Conservation (phyloP, 768 basidiomycete species). For the Boletus pseudo-olivaceus region DNA sequence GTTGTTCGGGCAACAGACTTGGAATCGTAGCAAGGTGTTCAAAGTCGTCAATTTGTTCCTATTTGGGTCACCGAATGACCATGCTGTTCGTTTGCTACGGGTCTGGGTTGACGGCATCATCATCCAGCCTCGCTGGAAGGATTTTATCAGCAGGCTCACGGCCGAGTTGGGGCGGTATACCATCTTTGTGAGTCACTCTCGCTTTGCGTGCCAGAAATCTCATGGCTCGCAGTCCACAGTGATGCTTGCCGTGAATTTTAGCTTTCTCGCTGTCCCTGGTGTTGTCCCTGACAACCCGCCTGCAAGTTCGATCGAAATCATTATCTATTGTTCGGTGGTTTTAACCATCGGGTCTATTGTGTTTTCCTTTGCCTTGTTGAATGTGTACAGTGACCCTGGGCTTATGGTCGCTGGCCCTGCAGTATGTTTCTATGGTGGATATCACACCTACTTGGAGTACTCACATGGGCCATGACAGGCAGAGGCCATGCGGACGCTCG, state of each 20-base stretch:
- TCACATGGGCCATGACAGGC: not conserved
- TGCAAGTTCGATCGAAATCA: not conserved
- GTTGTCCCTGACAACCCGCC: not conserved
- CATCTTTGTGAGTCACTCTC: conserved; percentile 2
- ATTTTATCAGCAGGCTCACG: conserved; percentile 5
- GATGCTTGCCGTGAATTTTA: conserved; percentile 15
- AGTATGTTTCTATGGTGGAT: not conserved
- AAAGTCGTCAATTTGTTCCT: not conserved
- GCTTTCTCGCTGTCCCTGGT: conserved; percentile 13
- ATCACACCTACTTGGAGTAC: too few species aligned
- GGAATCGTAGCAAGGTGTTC: conserved; percentile 1
- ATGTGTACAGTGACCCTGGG: conserved; percentile 11
- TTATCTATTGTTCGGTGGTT: conserved; percentile 11
- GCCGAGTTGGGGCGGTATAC: conserved; percentile 9
- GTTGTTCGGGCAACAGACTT: conserved; percentile 6
- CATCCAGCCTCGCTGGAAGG: conserved; percentile 13
- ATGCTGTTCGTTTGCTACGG: conserved; percentile 12
- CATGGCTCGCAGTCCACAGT: conserved; percentile 12
- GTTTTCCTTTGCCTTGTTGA: conserved; percentile 12
- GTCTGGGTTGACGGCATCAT: conserved; percentile 14
- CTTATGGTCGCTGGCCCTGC: conserved; percentile 2
- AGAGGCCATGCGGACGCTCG: conserved; percentile 1
- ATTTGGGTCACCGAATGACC: conserved; percentile 2
- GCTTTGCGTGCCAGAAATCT: not conserved
- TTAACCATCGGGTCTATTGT: conserved; percentile 13